Conservation (phyloP, 345 rosid species). For the Sisymbrium irio region DNA sequence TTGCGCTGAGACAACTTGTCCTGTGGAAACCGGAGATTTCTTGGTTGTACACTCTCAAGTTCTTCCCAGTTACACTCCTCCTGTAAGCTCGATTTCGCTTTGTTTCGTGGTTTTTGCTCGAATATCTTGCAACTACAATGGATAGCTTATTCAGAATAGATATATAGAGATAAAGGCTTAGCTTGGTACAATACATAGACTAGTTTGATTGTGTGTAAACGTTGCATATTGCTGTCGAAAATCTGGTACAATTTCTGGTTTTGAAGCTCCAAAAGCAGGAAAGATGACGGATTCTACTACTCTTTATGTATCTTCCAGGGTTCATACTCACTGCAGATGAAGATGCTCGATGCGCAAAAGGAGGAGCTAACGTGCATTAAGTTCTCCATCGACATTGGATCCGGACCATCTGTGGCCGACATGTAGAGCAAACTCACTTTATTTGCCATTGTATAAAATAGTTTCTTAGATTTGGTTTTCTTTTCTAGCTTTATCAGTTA, state of each 20-base stretch:
- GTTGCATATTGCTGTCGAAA: background rate
- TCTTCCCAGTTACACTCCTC: slow-evolving; percentile 82
- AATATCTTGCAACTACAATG: background rate
- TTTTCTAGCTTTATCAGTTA: slow-evolving; percentile 4
- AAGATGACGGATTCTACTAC: background rate
- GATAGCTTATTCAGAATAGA: background rate
- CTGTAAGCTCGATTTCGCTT: slow-evolving; percentile 49
- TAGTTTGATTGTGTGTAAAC: background rate
- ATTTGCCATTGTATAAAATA: background rate
- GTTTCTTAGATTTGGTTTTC: slow-evolving; percentile 1
- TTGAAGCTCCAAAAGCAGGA: background rate
- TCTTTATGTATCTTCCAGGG: slow-evolving; percentile 50
- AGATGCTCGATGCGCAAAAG: slow-evolving; percentile 54
- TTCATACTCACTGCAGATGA: slow-evolving; percentile 75
- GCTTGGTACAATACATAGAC: background rate
- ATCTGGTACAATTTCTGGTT: background rate
- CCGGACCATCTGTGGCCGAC: slow-evolving; percentile 49
- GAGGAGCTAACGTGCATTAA: slow-evolving; percentile 65
- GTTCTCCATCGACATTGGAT: slow-evolving; percentile 65
- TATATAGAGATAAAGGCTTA: background rate
- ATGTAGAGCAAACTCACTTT: slow-evolving; percentile 30
- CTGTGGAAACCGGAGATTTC: slow-evolving; percentile 70
- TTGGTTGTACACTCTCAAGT: slow-evolving; percentile 76
- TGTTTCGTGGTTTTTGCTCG: background rate
- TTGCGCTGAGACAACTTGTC: slow-evolving; percentile 79